phyloP scores from a whole-genome alignment of 176 grass and related monocot genomes.

The Leersia perrieri region DNA sequence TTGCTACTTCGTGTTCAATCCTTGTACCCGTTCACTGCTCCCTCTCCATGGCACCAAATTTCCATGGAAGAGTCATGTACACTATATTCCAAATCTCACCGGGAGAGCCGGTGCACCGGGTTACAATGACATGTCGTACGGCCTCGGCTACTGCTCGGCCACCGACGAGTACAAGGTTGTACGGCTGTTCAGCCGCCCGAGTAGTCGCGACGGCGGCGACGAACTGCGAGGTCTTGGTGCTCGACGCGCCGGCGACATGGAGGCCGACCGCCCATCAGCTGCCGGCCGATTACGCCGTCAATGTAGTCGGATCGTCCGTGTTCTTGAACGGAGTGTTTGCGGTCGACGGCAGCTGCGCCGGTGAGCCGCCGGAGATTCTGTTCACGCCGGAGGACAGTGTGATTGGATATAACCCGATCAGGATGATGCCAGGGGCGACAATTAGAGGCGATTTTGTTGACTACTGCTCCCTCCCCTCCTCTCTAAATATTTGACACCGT shows the following conservation, averaged over 20 bases:
- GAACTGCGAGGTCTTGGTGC: no score
- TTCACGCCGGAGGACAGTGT: constrained; percentile 11
- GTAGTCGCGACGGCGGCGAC: not conserved
- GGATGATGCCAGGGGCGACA: no score
- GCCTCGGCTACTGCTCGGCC: not conserved
- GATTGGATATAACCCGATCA: no score
- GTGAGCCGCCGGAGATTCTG: not conserved
- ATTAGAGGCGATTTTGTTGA: no score
- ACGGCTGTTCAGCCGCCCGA: not conserved
- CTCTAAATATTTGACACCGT: no score
- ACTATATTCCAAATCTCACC: no score
- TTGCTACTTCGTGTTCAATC: not conserved
- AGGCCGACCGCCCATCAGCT: no score
- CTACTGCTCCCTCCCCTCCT: no score
- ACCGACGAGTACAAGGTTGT: not conserved
- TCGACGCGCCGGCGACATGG: no score
- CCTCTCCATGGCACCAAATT: not conserved
- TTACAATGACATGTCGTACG: not conserved
- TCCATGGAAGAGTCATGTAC: not conserved
- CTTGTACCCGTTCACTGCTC: not conserved
- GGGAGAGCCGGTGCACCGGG: not conserved
- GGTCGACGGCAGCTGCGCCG: not conserved
- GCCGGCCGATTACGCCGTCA: no score
- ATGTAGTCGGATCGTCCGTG: no score
- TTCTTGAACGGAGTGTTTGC: constrained; percentile 23